Base-by-base conservation (phyloP, 345 rosid genomes). In the Salix dunnii region DNA sequence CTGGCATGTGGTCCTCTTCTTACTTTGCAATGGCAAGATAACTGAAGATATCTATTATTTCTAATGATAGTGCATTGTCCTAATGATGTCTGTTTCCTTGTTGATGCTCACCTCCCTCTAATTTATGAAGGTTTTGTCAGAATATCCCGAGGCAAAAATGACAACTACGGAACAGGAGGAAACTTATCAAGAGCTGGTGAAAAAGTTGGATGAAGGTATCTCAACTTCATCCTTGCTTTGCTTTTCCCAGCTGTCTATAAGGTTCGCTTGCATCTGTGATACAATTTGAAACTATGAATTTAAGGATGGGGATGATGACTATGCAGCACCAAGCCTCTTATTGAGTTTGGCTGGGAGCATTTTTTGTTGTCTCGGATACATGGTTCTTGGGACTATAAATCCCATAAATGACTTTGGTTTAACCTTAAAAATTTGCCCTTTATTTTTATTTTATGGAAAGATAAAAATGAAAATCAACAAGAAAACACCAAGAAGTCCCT, bases 121-220 rank as follows among this genome's bases (percentile, higher is more conserved):
- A 82, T 78, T 79, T 67, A 36, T 79, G 46, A 87, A 93, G 98
- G 96, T 96, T 75, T 77, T 93, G 49, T 87, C 88, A 40, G 96
- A 91, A 80, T 96, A 96, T 83, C 94, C 94, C 0, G 99, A 96
- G 81, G 94, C 88, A 65, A 86, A 89, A 68, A 83, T 88, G 91
- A 77, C 89, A 1, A 61, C 49, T 5, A 96, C 90, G 58, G 87
- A 90, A 76, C 96, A 92, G 78, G 85, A 72, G 81, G 98, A 90
- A 87, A 90, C 91, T 40, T 90, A 80, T 71, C 72, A 76, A 30
- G 89, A 86, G 71, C 81, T 96, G 55, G 86, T 90, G 61, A 79
- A 66, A 65, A 89, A 92, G 80, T 80, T 96, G 86, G 91, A 88
- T 84, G 90, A 89, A 87, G 98, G 98, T 92, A 84, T 71, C 60